Evolutionary conservation across 2,329 filamentous ascomycete genomes (phyloP), one percentile per base, ranked within the genome.

Genomic region (Drechslerella stenobrocha): DNA sequence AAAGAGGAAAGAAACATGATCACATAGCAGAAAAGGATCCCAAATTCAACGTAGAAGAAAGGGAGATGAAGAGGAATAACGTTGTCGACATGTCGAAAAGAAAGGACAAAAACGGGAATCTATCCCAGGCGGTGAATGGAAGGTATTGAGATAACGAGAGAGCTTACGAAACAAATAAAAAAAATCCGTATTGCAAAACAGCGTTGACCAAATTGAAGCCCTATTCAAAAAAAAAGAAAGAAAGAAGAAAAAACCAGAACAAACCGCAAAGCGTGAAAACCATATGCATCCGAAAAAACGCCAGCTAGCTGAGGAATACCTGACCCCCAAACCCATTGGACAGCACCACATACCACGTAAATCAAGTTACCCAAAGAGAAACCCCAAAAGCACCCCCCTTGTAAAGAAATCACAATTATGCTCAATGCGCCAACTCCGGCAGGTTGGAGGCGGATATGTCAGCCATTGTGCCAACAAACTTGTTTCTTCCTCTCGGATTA

Each of bases 251-350:
- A n/a, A n/a, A n/a, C n/a, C n/a, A n/a, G n/a, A n/a, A n/a, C n/a
- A n/a, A n/a, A n/a, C n/a, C n/a, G n/a, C 15, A 61, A 61, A 48
- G 48, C 48, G 53, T 40, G 56, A 24, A 67, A 67, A 55, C n/a
- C 44, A 55, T 56, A 66, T 56, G 55, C 55, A 52, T 51, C 56
- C 50, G 55, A 60, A 66, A 47, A 47, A 23, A 42, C 37, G 37
- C 37, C 37, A 56, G 63, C 63, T 50, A 67, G 22, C 53, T 67
- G 48, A 67, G 63, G 61, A 67, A 67, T 67, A 60, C 55, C 63
- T 51, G 63, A 67, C 55, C 63, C 55, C 63, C 63, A 47, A 58
- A 59, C 40, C 45, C 48, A 15, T 47, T 40, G 37, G 26, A 42
- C 8, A 46, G 42, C 22, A 26, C n/a, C 35, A 32, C 22, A 20